Base-by-base conservation (phyloP, 768 basidiomycete species). In the Russula ochroleuca region DNA sequence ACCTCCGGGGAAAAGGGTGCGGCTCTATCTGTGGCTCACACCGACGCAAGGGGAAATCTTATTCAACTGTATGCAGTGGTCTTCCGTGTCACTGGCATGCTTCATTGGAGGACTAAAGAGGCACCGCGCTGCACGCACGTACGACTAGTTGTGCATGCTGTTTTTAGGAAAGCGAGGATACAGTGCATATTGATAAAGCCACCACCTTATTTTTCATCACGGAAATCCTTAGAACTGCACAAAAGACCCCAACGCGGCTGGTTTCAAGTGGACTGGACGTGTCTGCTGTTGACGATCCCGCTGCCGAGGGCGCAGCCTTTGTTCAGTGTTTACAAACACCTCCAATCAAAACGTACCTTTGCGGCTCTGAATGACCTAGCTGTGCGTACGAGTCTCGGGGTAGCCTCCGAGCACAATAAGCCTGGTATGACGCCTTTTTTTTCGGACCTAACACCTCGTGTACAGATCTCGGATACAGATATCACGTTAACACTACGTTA, bases 391-490 rank as follows among this genome's bases (percentile, higher is more conserved):
- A 78, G 82, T 1, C 75, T 90, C 40, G 72, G 74, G 33, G 74
- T 89, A 8, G 83, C 86, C 3, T 82, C 80, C 0, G 62, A 77
- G 47, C 74, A 73, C 64, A 73, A 75, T 8, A 87, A 85, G 67
- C 90, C 90, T 59, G 83, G 90, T 87, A 63, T 38, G 3, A 8
- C 14, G 4, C 21, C 28, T 31, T 49, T 51, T 56, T 50, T 9
- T 33, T 57, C 28, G n/a, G 88, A 28, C 28, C 28, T 28, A 28
- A 28, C 28, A 28, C 28, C 28, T 28, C 28, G 28, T 90, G 92
- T 69, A 91, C 88, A 9, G 90, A 90, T 35, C 78, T 92, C 1
- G 90, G 90, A 2, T 28, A 83, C 80, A 62, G 87, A 92, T 59
- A 82, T 92, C 54, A 78, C 74, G 25, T 75, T n/a, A n/a, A n/a